Evolutionary conservation across 2,329 filamentous ascomycete genomes (phyloP).

Genomic region (Coniochaeta sp.): DNA sequence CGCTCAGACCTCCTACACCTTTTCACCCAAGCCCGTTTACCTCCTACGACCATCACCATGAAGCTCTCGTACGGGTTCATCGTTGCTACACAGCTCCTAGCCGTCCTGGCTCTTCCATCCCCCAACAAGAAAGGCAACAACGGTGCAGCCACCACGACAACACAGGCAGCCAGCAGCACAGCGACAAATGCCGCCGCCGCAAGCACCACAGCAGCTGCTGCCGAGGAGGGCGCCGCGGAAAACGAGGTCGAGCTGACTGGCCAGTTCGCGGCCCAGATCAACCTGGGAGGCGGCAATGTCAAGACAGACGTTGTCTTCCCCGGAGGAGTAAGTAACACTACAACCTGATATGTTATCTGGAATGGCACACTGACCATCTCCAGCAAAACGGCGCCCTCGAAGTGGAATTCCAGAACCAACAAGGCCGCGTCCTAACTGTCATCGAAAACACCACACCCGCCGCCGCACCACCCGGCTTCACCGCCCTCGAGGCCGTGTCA

Average conservation of each 20-base stretch:
- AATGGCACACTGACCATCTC: no score
- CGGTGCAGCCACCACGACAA: no score
- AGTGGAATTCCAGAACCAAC: slow-evolving; percentile 29
- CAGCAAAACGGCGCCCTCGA: slow-evolving; percentile 26
- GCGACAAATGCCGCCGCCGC: slow-evolving; percentile 2
- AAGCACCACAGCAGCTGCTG: not conserved
- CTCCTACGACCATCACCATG: not conserved
- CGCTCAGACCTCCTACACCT: not conserved
- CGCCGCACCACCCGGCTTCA: slow-evolving; percentile 27
- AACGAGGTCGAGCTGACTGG: slow-evolving; percentile 24
- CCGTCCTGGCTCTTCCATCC: not conserved
- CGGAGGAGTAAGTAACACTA: slow-evolving; percentile 24
- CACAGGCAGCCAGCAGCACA: not conserved
- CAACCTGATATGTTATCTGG: no score
- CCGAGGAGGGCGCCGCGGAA: slow-evolving; percentile 12
- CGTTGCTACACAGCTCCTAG: not conserved
- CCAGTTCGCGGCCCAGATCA: slow-evolving; percentile 20
- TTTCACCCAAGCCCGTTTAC: not conserved
- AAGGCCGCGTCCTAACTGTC: slow-evolving; percentile 25
- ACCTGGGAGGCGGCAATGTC: slow-evolving; percentile 22
- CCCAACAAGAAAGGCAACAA: not conserved
- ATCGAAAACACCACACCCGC: slow-evolving; percentile 28
- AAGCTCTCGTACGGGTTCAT: not conserved
- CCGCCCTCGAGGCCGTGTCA: slow-evolving; percentile 27
- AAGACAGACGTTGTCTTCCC: slow-evolving; percentile 26